A percentile compares a stretch with the other conserved stretches of the same genome.
Conservation (phyloP, 2,329 filamentous ascomycete species). For the Colletotrichum tropicicola region DNA sequence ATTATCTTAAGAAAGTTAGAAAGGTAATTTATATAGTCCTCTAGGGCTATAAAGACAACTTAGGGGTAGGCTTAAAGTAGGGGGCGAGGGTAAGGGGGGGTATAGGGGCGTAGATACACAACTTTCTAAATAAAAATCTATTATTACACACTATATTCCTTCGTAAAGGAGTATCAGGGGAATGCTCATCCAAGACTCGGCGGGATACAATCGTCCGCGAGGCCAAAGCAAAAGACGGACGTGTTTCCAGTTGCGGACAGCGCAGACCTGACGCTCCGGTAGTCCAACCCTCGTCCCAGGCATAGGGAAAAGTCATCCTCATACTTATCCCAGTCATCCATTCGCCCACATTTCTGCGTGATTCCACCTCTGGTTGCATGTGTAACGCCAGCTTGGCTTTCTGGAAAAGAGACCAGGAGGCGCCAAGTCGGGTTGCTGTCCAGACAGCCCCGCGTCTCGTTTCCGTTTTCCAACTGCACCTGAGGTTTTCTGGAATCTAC, state of each 20-base stretch:
- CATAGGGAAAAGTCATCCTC: not conserved
- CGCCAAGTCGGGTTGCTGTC: not conserved
- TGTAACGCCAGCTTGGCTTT: not conserved
- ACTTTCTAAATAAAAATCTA: too few relatives aligned
- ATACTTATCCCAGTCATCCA: not conserved
- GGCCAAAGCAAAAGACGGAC: not conserved
- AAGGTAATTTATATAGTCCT: too few relatives aligned
- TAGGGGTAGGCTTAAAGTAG: too few relatives aligned
- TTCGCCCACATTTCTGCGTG: not conserved
- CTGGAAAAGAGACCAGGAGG: not conserved
- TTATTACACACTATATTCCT: too few relatives aligned
- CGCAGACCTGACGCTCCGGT: not conserved
- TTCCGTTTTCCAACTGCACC: not conserved
- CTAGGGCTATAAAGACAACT: too few relatives aligned
- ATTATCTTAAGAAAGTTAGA: too few relatives aligned
- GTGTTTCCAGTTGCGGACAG: not conserved
- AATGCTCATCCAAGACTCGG: too few relatives aligned
- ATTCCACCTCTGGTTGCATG: not conserved
- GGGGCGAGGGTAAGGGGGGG: too few relatives aligned
- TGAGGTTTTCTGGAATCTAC: not conserved
- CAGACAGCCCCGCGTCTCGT: not conserved
- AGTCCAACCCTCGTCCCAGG: not conserved
- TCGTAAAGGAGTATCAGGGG: too few relatives aligned
- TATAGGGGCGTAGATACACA: too few relatives aligned
- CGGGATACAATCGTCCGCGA: too few relatives aligned